phyloP scores from a whole-genome alignment of 139 green algal species.

The Chlamydomonas sphaeroides region DNA sequence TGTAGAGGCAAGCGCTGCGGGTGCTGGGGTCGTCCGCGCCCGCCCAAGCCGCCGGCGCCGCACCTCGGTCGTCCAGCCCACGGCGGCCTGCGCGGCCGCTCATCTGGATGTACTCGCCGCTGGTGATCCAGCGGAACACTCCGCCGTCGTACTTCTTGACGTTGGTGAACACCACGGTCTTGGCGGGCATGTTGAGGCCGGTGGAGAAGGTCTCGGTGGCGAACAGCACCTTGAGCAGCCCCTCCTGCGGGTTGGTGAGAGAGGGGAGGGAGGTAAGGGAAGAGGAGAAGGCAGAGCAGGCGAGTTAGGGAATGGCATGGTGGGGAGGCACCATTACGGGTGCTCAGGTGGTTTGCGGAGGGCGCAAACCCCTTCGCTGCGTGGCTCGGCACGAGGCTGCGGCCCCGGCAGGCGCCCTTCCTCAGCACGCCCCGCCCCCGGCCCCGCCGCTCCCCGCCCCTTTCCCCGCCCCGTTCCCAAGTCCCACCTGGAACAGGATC shows the following conservation, averaged over 20 bases:
- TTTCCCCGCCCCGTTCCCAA: neutral
- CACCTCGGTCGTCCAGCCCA: constrained; percentile 82
- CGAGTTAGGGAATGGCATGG: too few relatives aligned
- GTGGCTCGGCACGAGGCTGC: too few relatives aligned
- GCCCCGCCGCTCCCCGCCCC: too few relatives aligned
- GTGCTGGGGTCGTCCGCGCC: too few relatives aligned
- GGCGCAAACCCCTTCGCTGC: too few relatives aligned
- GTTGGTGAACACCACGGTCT: constrained; percentile 94
- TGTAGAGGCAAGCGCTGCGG: neutral
- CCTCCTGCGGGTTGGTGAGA: constrained; percentile 40
- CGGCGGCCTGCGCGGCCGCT: constrained; percentile 91
- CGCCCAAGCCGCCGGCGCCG: neutral
- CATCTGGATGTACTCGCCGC: constrained; percentile 99
- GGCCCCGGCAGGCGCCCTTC: too few relatives aligned
- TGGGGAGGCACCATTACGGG: too few relatives aligned
- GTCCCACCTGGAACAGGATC: constrained; percentile 87
- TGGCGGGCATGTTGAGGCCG: constrained; percentile 98
- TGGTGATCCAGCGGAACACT: constrained; percentile 67
- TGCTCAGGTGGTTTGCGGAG: too few relatives aligned
- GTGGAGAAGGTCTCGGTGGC: constrained; percentile 96
- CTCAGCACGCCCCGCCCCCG: too few relatives aligned
- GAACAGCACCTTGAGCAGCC: constrained; percentile 78
- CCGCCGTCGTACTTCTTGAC: constrained; percentile 95
- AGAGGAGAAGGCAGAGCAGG: too few relatives aligned
- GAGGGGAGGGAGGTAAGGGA: too few relatives aligned